These are phyloP conservation scores for Tylopilus sp. DNA, from an alignment of 1,284 basidiomycete genomes.

Conservation along the genomic window DNA sequence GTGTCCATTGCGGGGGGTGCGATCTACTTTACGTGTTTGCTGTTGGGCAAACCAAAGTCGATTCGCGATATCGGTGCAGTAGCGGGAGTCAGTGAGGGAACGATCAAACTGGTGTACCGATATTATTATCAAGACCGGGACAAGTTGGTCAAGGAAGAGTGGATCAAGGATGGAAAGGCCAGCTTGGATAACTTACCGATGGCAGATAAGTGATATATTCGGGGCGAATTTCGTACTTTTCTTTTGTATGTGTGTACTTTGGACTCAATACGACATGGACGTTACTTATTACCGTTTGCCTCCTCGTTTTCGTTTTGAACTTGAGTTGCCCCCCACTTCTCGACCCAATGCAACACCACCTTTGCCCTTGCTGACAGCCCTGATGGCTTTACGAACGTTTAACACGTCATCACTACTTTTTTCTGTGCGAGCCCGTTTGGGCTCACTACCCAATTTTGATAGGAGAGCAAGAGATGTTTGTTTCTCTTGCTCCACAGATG, in stretches of 20 bases:
- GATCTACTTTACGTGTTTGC: slow-evolving; percentile 91
- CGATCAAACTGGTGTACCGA: slow-evolving; percentile 90
- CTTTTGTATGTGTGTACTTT: slow-evolving; percentile 26
- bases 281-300: slow-evolving; percentile 31
- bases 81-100: slow-evolving; percentile 98
- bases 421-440: slow-evolving; percentile 70
- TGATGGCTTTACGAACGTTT: slow-evolving; percentile 90
- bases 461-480: slow-evolving; percentile 81
- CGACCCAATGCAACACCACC: slow-evolving; percentile 70
- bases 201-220: slow-evolving; percentile 32
- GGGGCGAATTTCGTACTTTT: slow-evolving; percentile 17
- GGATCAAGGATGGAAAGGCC: slow-evolving; percentile 84
- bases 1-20: slow-evolving; percentile 97
- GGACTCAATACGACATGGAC: slow-evolving; percentile 11
- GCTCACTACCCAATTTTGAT: slow-evolving; percentile 78
- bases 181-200: slow-evolving; percentile 53
- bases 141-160: slow-evolving; percentile 83
- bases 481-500: slow-evolving; percentile 74
- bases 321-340: slow-evolving; percentile 36
- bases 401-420: slow-evolving; percentile 66
- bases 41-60: slow-evolving; percentile 81
- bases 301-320: slow-evolving; percentile 34
- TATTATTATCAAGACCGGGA: slow-evolving; percentile 77
- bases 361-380: slow-evolving; percentile 76
- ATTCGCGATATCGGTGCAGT: slow-evolving; percentile 92